Base-by-base conservation (phyloP, 305 asterid species). In the Solanum hybrid region DNA sequence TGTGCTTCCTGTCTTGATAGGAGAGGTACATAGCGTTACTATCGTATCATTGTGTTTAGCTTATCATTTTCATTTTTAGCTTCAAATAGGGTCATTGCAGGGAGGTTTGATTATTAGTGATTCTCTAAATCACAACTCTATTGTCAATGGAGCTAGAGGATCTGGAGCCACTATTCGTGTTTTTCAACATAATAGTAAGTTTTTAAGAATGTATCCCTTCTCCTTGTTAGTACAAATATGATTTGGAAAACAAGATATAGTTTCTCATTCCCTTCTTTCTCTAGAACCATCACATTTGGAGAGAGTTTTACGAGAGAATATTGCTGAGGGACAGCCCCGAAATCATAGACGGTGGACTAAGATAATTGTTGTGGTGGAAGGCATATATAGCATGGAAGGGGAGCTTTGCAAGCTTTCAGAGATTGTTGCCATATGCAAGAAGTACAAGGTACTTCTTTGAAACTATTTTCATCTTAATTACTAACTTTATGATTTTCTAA, bases 291-390 rank as follows among this genome's bases (percentile, higher is more conserved):
- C 95, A 37, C 97, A 97, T 90, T 89, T 97, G 95, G 97, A 97
- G 93, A 94, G 91, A 51, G 99, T 97, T 88, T 92, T 96, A 90
- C 91, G 95, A 92, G 98, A 96, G 89, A 98, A 95, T 89, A 46
- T 46, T 46, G 64, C 64, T 46, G 64, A 46, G 64, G 64, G 64
- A 46, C 22, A 46, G 1, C 8, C 22, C 64, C 22, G 96, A 92
- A 96, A 97, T 73, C 98, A 96, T 91, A 94, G 98, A 88, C 98
- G 98, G 66, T 97, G 99, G 99, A 96, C 96, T 89, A 96, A 96
- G 93, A 96, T 96, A 80, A 92, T 96, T 72, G 98, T 97, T 77
- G 93, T 94, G 90, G 97, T 95, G 93, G 98, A 96, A 91, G 97
- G 97, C 60, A 96, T 96, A 88, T 96, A 96, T 89, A 95, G 98